Percentiles rank a stretch among this genome's conserved stretches.
These are phyloP conservation scores for Fraxinus sp. DNA, from an alignment of 305 asterid species.

Conservation along the genomic window DNA sequence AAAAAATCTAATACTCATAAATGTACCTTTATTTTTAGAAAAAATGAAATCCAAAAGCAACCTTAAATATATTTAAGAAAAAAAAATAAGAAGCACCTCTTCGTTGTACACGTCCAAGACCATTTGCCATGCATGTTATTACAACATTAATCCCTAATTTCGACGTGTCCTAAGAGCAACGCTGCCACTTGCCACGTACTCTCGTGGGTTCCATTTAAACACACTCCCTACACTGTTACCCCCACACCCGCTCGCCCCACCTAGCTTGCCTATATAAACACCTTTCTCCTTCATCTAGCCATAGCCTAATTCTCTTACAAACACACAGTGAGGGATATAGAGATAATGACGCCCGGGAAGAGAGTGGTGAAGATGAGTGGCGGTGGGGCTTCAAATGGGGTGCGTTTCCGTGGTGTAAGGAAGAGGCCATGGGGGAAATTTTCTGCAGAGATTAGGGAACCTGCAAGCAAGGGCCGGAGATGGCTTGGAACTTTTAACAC, in stretches of 20 bases:
- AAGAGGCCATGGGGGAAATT: constrained; percentile 3
- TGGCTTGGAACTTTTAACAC: constrained; percentile 3
- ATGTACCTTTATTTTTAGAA: background rate
- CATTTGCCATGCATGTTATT: background rate
- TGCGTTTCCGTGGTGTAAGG: background rate
- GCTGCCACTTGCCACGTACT: background rate
- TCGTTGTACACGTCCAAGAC: background rate
- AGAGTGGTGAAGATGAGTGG: background rate
- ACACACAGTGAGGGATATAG: background rate
- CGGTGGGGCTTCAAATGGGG: background rate
- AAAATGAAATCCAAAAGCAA: background rate
- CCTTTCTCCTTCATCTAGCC: background rate
- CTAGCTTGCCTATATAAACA: background rate
- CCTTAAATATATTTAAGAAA: background rate
- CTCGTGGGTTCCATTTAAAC: background rate
- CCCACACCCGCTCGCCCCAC: background rate
- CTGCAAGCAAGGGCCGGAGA: background rate
- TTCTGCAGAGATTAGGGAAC: background rate
- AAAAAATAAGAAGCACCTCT: background rate
- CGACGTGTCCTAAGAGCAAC: background rate
- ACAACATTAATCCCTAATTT: background rate
- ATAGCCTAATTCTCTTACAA: background rate
- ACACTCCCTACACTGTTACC: background rate
- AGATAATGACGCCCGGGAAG: background rate
- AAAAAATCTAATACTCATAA: background rate